phyloP scores from a whole-genome alignment of 202 grass and related monocot genomes.

The Dendrocalamus latiflorus region DNA sequence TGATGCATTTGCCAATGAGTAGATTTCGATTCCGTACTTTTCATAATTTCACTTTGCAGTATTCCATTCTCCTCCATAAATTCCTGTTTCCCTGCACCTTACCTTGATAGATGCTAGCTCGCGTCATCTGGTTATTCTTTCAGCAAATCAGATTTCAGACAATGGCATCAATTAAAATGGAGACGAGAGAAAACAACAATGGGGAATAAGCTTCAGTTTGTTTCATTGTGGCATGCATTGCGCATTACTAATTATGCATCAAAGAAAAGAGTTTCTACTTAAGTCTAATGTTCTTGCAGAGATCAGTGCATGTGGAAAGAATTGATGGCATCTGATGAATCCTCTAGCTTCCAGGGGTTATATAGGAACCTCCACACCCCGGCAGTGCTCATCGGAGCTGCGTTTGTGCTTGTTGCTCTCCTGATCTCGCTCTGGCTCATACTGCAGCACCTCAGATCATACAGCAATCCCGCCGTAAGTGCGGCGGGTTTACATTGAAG shows the following conservation, averaged over 20 bases:
- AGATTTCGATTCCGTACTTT: background rate
- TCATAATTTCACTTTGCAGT: background rate
- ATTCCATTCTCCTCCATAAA: background rate
- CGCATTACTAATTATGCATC: background rate
- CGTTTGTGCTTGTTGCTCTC: constrained; percentile 49
- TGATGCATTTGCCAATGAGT: background rate
- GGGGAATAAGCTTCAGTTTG: background rate
- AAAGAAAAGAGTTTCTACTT: background rate
- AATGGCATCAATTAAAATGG: no score
- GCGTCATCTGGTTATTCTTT: background rate
- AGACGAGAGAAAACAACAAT: background rate
- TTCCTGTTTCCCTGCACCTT: background rate
- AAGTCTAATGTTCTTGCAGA: background rate
- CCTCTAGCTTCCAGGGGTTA: constrained; percentile 46
- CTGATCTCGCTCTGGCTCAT: constrained; percentile 54
- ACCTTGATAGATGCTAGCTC: background rate
- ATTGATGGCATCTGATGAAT: constrained; percentile 33
- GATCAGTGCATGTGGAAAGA: background rate
- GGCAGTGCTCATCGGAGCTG: constrained; percentile 46
- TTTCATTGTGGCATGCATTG: background rate
- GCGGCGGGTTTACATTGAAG: no score
- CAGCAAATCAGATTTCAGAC: background rate
- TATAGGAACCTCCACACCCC: constrained; percentile 52
- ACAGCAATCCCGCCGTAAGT: no score
- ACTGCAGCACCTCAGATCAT: no score